phyloP scores from a whole-genome alignment of 2,329 filamentous ascomycete genomes.

The Clonostachys byssicola region DNA sequence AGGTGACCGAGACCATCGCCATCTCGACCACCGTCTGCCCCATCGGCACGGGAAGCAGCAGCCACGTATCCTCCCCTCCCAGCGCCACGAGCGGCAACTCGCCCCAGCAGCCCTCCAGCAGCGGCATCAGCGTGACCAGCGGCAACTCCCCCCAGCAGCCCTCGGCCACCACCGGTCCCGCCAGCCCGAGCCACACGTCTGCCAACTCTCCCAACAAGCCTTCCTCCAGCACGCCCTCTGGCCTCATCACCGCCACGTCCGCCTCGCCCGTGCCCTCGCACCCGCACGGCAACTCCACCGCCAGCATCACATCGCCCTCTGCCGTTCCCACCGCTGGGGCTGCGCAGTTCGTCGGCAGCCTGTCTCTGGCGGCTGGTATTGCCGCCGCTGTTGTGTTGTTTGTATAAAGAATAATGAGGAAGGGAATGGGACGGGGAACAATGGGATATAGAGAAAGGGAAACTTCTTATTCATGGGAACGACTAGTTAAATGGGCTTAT shows the following conservation, averaged over 20 bases:
- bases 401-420: no score
- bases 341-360: slow-evolving; percentile 27
- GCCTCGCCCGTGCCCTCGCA: slow-evolving; percentile 9
- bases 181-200: not conserved
- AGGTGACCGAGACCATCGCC: slow-evolving; percentile 50
- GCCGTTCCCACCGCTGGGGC: no score
- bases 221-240: slow-evolving; percentile 29
- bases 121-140: no score
- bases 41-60: slow-evolving; percentile 73
- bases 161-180: no score
- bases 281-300: slow-evolving; percentile 11
- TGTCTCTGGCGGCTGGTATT: slow-evolving; percentile 9
- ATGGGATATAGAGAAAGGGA: no score
- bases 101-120: not conserved
- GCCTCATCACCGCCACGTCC: slow-evolving; percentile 24
- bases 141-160: no score
- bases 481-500: no score
- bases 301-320: no score
- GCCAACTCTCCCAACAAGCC: slow-evolving; percentile 5
- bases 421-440: no score
- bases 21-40: slow-evolving; percentile 59
- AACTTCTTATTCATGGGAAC: no score
- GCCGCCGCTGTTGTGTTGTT: no score
- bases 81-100: slow-evolving; percentile 47
- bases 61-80: slow-evolving; percentile 57